Base-by-base conservation (phyloP, 2,329 filamentous ascomycete species). In the Fonsecaea multimorphosa region DNA sequence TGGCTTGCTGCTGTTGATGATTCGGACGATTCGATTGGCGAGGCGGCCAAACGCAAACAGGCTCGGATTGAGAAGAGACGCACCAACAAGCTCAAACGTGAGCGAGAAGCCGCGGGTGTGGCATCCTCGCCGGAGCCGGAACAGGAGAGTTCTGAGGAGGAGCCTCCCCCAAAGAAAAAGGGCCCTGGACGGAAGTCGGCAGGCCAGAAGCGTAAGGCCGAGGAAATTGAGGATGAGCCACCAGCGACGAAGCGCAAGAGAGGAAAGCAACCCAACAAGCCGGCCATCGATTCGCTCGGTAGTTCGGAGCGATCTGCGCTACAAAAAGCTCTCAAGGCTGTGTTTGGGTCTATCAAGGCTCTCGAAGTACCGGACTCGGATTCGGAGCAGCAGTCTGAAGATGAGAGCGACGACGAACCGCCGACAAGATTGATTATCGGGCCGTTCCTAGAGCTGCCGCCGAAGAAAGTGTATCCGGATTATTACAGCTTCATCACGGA, bases 1-100 rank as follows among this genome's bases (percentile, higher is more conserved):
- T 99, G 95, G 95, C 86, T 98, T 58, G 94, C 97, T 83, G 95
- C 95, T 61, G 94, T 99, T 34, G 95, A 99, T 76, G 94, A 96
- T 67, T 93, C 97, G 58, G 95, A 99, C 1, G 95, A 99, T 76
- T 89, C 88, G 0, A 93, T 97, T 32, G 95, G 98, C 76, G 93
- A 92, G 61, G 95, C 95, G 1, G 93, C 96, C 40, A 91, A 91
- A 38, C 89, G 95, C 46, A 98, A 97, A 74, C 89, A 93, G 75
- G 92, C 92, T 3, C 88, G 91, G 60, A 92, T 93, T 70, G 91
- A 92, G 68, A 91, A 89, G 76, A 89, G 93, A 38, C 88, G 91
- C 58, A 81, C 82, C 8, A 97, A 97, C 74, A 90, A 91, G 74
- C 78, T 90, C 16, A 91, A 89, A 80, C 85, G 86, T 67, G 65